A percentile compares a stretch with the other conserved stretches of the same genome.
These are phyloP conservation scores for Pterocarpus santalinus DNA, from an alignment of 306 rosid species.

Conservation along the genomic window DNA sequence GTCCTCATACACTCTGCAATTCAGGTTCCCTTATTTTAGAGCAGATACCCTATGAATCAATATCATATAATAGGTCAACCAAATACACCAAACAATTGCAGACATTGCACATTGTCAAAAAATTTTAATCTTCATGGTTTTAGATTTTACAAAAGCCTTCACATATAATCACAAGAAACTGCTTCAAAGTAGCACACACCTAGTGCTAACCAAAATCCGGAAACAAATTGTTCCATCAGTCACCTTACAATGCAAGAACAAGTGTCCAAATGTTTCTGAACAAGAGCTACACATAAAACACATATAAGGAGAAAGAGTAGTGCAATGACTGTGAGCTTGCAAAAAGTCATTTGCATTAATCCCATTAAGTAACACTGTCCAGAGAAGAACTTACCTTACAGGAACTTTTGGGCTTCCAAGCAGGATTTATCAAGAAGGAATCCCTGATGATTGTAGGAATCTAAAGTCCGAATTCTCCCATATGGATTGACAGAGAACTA, in stretches of 20 bases:
- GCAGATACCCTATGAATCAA: not conserved
- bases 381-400: not conserved
- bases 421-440: not conserved
- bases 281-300: not conserved
- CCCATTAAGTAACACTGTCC: not conserved
- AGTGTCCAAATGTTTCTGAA: not conserved
- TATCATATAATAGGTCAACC: not conserved
- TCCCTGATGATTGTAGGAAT: not conserved
- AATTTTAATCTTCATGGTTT: too few relatives aligned
- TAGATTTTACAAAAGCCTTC: too few relatives aligned
- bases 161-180: not conserved
- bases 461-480: constrained; percentile 11
- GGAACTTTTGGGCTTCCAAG: not conserved
- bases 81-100: not conserved
- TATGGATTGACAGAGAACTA: constrained; percentile 1
- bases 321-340: not conserved
- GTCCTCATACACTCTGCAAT: not conserved
- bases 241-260: too few relatives aligned
- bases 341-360: not conserved
- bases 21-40: constrained; percentile 5
- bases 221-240: too few relatives aligned
- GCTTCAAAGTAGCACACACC: not conserved
- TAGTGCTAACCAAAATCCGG: not conserved
- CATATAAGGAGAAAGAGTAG: not conserved
- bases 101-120: not conserved